Evolutionary conservation across 495 filamentous ascomycete species (phyloP), one percentile per base, ranked within the genome.

Genomic region (Podospora sp.): DNA sequence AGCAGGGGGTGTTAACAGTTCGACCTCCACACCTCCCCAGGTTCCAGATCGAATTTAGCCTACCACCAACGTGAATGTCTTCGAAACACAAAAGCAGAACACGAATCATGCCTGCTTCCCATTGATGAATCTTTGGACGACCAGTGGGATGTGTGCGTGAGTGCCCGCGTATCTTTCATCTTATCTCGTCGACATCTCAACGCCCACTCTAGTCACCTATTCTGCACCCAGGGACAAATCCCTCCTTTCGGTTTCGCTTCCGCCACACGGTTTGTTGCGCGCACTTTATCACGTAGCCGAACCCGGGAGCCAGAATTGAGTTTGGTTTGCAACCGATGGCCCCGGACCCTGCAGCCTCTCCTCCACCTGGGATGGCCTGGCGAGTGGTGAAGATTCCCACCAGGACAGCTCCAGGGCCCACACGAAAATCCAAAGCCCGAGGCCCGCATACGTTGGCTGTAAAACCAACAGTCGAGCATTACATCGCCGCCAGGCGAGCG

Each of bases 11-110:
- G 7, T 21, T 25, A 7, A 1, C 9, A 14, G 57, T 26, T 60
- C 57, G 26, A 55, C 62, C 22, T 55, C 25, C 36, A 6, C 49
- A 27, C 40, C 14, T 33, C 21, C 50, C 50, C 52, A 27, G 49
- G 49, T 65, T 65, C 33, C 33, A 35, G 27, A 59, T 65, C 36
- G 24, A 59, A 53, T 65, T 65, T 65, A 65, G 63, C n/a, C 63
- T 40, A 50, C 49, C 22, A 11, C 50, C 16, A 8, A 8, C 8
- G 29, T 33, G 29, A 8, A 25, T 35, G 25, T 24, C 7, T 55
- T 55, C 6, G 52, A 55, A 55, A 55, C 52, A 55, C 5, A 26
- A 25, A 57, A 57, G 1, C 53, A 25, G 25, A 20, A 27, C n/a
- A 57, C 26, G 53, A 57, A 57, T 57, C 53, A 57, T 57, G 52